A percentile compares a stretch with the other conserved stretches of the same genome.
Conservation (phyloP, 2,329 filamentous ascomycete species). For the Aspergillus glaucus region DNA sequence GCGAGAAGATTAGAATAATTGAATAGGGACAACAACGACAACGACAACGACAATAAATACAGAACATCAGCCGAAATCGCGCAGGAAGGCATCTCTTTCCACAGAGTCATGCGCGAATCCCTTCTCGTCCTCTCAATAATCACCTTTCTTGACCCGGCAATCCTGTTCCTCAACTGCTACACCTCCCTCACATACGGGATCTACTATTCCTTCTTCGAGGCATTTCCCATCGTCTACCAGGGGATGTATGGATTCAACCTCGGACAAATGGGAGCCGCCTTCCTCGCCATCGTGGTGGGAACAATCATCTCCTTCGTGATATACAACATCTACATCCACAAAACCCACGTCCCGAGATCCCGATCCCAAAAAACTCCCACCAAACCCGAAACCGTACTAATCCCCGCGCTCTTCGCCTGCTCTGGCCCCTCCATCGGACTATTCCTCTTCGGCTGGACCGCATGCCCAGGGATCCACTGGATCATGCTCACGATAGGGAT, state of each 20-base stretch:
- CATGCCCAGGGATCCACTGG: slow-evolving; percentile 19
- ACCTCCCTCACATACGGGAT: slow-evolving; percentile 51
- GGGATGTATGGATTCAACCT: slow-evolving; percentile 54
- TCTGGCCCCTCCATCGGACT: slow-evolving; percentile 52
- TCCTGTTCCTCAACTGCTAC: slow-evolving; percentile 57
- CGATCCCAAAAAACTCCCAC: slow-evolving; percentile 30
- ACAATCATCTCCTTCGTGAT: slow-evolving; percentile 46
- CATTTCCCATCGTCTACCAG: slow-evolving; percentile 59
- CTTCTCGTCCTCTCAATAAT: slow-evolving; percentile 58
- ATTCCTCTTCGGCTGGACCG: slow-evolving; percentile 42
- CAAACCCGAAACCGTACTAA: background rate
- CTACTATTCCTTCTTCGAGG: slow-evolving; percentile 55
- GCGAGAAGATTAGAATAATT: slow-evolving; percentile 52
- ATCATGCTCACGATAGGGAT: slow-evolving; percentile 33
- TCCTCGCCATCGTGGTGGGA: slow-evolving; percentile 53
- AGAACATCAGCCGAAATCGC: background rate
- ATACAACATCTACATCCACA: slow-evolving; percentile 49
- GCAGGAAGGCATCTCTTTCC: background rate
- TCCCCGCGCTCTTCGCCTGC: slow-evolving; percentile 48
- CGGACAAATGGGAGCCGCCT: slow-evolving; percentile 53
- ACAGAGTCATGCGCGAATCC: slow-evolving; percentile 37
- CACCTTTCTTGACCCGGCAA: slow-evolving; percentile 55
- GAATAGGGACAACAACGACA: background rate
- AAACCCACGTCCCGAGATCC: slow-evolving; percentile 47
- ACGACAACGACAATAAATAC: background rate